These are phyloP conservation scores for Linnemannia elongata DNA, from an alignment of 192 early-diverging fungal genomes.

Conservation along the genomic window DNA sequence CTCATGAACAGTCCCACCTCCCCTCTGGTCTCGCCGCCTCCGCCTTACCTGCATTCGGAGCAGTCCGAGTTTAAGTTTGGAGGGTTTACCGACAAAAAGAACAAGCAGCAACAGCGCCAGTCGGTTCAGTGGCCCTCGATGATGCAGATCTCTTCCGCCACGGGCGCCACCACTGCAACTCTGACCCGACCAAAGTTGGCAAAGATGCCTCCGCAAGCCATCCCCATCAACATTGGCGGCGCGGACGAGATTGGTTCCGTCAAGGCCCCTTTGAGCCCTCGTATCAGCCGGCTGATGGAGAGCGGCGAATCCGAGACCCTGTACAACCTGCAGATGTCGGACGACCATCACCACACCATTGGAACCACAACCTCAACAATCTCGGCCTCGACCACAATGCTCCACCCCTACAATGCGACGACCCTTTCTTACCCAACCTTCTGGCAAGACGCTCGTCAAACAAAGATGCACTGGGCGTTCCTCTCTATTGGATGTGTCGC, in stretches of 20 bases:
- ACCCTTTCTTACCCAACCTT: conserved; percentile 9
- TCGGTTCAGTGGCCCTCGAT: conserved; percentile 24
- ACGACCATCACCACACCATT: background rate
- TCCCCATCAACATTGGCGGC: conserved; percentile 5
- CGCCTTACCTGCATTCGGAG: conserved; percentile 39
- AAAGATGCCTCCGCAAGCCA: conserved; percentile 35
- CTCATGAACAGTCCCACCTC: conserved; percentile 28
- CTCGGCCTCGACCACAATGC: background rate
- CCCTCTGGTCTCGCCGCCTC: conserved; percentile 46
- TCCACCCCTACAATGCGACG: background rate
- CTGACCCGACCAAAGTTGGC: conserved; percentile 37
- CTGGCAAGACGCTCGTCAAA: conserved; percentile 36
- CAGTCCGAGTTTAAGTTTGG: conserved; percentile 3
- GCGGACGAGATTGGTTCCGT: background rate
- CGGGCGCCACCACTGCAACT: conserved; percentile 15
- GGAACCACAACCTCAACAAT: conserved; percentile 2
- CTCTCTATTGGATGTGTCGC: conserved; percentile 36
- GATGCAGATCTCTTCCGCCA: conserved; percentile 17
- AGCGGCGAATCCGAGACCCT: background rate
- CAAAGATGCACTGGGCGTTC: conserved; percentile 35
- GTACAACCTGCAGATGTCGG: conserved; percentile 11
- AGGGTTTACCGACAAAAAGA: conserved; percentile 14
- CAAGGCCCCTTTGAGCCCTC: background rate
- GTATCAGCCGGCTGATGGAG: conserved; percentile 13
- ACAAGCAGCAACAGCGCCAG: conserved; percentile 11